Evolutionary conservation across 2,329 filamentous ascomycete genomes (phyloP).

Genomic region (Fusarium sp.): DNA sequence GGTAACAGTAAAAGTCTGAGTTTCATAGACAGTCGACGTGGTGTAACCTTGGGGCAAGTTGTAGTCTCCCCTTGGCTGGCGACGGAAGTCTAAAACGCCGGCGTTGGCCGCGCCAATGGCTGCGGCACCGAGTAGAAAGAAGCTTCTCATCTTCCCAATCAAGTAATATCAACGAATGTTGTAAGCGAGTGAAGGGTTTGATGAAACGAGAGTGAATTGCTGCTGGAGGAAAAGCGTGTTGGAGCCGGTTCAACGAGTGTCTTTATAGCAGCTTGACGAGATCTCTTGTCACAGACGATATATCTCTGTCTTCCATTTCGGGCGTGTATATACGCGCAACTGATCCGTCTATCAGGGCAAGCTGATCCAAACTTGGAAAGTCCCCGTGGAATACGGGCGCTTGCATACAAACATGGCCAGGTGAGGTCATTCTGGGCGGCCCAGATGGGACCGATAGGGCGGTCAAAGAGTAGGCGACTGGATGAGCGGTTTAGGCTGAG

Average conservation of each 20-base stretch:
- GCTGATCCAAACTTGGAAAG: slow-evolving; percentile 17
- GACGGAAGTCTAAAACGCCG: slow-evolving; percentile 21
- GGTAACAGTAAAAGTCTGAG: not conserved
- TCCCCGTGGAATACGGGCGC: slow-evolving; percentile 28
- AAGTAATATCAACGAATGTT: slow-evolving; percentile 25
- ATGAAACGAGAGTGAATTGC: slow-evolving; percentile 26
- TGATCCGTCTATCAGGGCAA: slow-evolving; percentile 1
- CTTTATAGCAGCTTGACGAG: slow-evolving; percentile 17
- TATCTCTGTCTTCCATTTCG: slow-evolving; percentile 4
- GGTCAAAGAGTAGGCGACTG: slow-evolving; percentile 25
- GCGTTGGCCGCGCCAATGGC: slow-evolving; percentile 30
- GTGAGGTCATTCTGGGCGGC: slow-evolving; percentile 25
- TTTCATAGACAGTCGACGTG: not conserved
- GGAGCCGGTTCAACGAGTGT: slow-evolving; percentile 12
- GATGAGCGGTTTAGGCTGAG: slow-evolving; percentile 20
- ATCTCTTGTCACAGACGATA: not conserved
- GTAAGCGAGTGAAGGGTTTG: slow-evolving; percentile 20
- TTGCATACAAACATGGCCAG: slow-evolving; percentile 30
- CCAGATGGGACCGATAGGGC: slow-evolving; percentile 20
- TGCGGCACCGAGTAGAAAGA: slow-evolving; percentile 27
- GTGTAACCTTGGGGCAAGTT: slow-evolving; percentile 4
- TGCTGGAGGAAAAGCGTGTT: slow-evolving; percentile 11
- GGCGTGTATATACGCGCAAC: slow-evolving; percentile 7
- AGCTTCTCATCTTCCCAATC: slow-evolving; percentile 26
- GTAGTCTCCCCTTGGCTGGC: slow-evolving; percentile 10